Conservation (phyloP, 495 filamentous ascomycete species). For the Hypoxylon perforatum region DNA sequence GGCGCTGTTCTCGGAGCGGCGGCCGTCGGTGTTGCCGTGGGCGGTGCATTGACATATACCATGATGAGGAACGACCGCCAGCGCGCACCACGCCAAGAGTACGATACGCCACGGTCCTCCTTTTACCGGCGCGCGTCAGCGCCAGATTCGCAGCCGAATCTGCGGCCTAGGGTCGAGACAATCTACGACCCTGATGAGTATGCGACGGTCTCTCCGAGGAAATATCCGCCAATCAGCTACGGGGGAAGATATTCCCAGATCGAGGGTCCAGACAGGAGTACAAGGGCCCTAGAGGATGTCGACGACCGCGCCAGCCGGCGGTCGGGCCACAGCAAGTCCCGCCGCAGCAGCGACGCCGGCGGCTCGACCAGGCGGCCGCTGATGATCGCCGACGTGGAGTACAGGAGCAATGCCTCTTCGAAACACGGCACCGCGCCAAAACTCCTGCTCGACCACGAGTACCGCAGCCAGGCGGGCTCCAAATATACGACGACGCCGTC, state of each 20-base stretch:
- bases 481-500: slow-evolving; percentile 14
- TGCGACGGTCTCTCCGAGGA: slow-evolving; percentile 20
- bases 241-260: slow-evolving; percentile 51
- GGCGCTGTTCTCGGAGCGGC: slow-evolving; percentile 72
- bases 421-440: slow-evolving; percentile 10
- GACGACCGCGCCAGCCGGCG: slow-evolving; percentile 53
- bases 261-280: slow-evolving; percentile 42
- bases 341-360: slow-evolving; percentile 50
- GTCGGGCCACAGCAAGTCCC: slow-evolving; percentile 43
- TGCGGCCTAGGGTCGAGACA: slow-evolving; percentile 38
- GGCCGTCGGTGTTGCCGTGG: slow-evolving; percentile 81
- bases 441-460: slow-evolving; percentile 43
- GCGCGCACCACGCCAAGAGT: slow-evolving; percentile 54
- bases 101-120: slow-evolving; percentile 38
- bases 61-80: slow-evolving; percentile 68
- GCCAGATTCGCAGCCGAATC: slow-evolving; percentile 49
- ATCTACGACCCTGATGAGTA: slow-evolving; percentile 40
- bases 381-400: slow-evolving; percentile 41
- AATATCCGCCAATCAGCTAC: slow-evolving; percentile 49
- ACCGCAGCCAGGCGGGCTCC: slow-evolving; percentile 46
- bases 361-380: slow-evolving; percentile 45
- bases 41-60: slow-evolving; percentile 78
- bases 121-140: slow-evolving; percentile 53
- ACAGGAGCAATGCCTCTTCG: slow-evolving; percentile 26
- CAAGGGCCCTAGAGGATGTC: slow-evolving; percentile 57